Conservation (phyloP, 2,329 filamentous ascomycete genomes). For the Parascedosporium putredinis region DNA sequence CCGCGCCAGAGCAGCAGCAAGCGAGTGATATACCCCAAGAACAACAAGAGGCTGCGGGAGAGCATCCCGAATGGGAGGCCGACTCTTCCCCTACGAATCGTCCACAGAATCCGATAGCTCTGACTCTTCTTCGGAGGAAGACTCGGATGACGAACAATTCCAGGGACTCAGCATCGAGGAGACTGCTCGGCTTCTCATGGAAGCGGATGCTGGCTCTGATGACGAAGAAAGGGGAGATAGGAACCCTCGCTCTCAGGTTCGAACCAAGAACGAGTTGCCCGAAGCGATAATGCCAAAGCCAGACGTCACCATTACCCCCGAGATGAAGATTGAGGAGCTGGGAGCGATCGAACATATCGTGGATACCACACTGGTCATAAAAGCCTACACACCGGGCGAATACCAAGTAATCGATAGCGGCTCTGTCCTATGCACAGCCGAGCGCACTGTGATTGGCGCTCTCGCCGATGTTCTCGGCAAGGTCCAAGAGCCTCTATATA, state of each 20-base stretch:
- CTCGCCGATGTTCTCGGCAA: slow-evolving; percentile 80
- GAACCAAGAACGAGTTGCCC: slow-evolving; percentile 70
- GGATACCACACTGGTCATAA: slow-evolving; percentile 68
- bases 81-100: slow-evolving; percentile 70
- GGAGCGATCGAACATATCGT: slow-evolving; percentile 69
- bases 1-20: neutral
- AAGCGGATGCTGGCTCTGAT: slow-evolving; percentile 68
- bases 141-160: slow-evolving; percentile 52
- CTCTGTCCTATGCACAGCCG: slow-evolving; percentile 69
- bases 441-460: slow-evolving; percentile 67
- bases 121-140: slow-evolving; percentile 47
- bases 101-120: slow-evolving; percentile 52
- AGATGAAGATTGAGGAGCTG: slow-evolving; percentile 67
- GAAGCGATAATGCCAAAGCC: slow-evolving; percentile 62
- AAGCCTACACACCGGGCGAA: slow-evolving; percentile 67
- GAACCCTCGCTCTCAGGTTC: slow-evolving; percentile 37
- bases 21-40: neutral
- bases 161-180: slow-evolving; percentile 71
- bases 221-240: slow-evolving; percentile 52
- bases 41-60: slow-evolving; percentile 13
- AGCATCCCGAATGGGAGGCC: slow-evolving; percentile 71
- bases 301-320: slow-evolving; percentile 63
- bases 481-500: slow-evolving; percentile 79
- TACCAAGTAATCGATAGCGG: slow-evolving; percentile 77
- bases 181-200: slow-evolving; percentile 76